Evolutionary conservation across 768 basidiomycete genomes (phyloP).

Genomic region (Kwoniella heveanensis): DNA sequence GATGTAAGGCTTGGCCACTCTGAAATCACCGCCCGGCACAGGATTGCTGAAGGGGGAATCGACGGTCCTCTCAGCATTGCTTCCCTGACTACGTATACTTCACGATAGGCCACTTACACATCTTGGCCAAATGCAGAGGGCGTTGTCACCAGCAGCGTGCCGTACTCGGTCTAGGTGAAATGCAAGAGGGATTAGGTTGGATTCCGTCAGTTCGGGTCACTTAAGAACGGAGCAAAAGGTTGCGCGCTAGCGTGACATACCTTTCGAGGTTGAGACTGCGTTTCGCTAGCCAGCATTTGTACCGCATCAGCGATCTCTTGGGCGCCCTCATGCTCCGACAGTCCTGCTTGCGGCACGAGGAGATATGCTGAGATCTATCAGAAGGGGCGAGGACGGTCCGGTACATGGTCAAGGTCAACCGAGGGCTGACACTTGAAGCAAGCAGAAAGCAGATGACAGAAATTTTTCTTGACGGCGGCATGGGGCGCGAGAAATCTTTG

Average conservation of each 20-base stretch:
- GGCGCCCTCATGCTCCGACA: slow-evolving; percentile 27
- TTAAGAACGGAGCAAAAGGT: neutral
- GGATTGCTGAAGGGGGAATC: slow-evolving; percentile 25
- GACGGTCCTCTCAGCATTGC: slow-evolving; percentile 1
- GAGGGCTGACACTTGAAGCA: too few species aligned
- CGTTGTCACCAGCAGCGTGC: slow-evolving; percentile 41
- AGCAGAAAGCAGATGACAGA: too few species aligned
- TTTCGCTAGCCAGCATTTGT: slow-evolving; percentile 32
- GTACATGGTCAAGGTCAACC: too few species aligned
- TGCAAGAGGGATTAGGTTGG: too few species aligned
- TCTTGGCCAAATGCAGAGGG: slow-evolving; percentile 46
- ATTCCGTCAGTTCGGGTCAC: too few species aligned
- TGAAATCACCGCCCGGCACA: slow-evolving; percentile 47
- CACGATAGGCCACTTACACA: slow-evolving; percentile 27
- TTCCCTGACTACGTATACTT: too few species aligned
- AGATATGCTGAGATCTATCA: slow-evolving; percentile 45
- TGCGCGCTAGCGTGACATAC: slow-evolving; percentile 24
- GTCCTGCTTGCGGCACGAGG: slow-evolving; percentile 26
- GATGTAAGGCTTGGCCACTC: slow-evolving; percentile 41
- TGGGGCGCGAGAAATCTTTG: too few species aligned
- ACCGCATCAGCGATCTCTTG: slow-evolving; percentile 34
- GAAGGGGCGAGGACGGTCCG: neutral
- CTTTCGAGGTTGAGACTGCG: slow-evolving; percentile 29
- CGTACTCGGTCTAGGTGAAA: slow-evolving; percentile 36
- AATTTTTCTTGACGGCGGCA: too few species aligned